phyloP scores from a whole-genome alignment of 306 rosid genomes.

The Sechiopsis laciniata region DNA sequence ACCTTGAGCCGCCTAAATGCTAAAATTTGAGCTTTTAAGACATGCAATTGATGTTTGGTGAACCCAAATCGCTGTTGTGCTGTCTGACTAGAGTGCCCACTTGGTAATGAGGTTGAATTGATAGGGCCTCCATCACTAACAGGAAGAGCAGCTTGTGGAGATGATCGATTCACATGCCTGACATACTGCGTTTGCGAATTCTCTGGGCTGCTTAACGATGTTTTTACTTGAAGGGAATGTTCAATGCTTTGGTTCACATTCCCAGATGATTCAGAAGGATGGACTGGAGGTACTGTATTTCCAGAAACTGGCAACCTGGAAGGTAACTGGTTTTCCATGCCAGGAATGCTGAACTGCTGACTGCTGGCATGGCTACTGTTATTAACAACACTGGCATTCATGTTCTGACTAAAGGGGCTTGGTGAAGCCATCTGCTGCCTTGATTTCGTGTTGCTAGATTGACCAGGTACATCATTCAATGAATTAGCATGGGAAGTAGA shows the following conservation, averaged over 20 bases:
- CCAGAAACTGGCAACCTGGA: slow-evolving; percentile 50
- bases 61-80: slow-evolving; percentile 57
- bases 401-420: slow-evolving; percentile 47
- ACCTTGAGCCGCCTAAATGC: slow-evolving; percentile 96
- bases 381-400: slow-evolving; percentile 41
- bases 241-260: slow-evolving; percentile 47
- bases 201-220: slow-evolving; percentile 45
- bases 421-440: slow-evolving; percentile 54
- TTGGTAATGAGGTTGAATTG: slow-evolving; percentile 40
- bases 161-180: slow-evolving; percentile 54
- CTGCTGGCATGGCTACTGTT: slow-evolving; percentile 39
- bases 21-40: slow-evolving; percentile 91
- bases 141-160: slow-evolving; percentile 52
- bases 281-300: slow-evolving; percentile 64
- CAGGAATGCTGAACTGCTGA: slow-evolving; percentile 64
- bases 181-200: slow-evolving; percentile 44
- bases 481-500: slow-evolving; percentile 69
- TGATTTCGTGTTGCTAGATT: slow-evolving; percentile 56
- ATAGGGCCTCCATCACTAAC: slow-evolving; percentile 52
- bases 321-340: slow-evolving; percentile 71
- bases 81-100: slow-evolving; percentile 45
- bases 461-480: slow-evolving; percentile 62
- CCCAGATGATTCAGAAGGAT: slow-evolving; percentile 50
- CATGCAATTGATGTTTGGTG: slow-evolving; percentile 86
- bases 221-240: slow-evolving; percentile 47